Percentiles rank a stretch among this genome's conserved stretches.
phyloP scores from a whole-genome alignment of 2,329 filamentous ascomycete genomes.

The Alternaria atra region DNA sequence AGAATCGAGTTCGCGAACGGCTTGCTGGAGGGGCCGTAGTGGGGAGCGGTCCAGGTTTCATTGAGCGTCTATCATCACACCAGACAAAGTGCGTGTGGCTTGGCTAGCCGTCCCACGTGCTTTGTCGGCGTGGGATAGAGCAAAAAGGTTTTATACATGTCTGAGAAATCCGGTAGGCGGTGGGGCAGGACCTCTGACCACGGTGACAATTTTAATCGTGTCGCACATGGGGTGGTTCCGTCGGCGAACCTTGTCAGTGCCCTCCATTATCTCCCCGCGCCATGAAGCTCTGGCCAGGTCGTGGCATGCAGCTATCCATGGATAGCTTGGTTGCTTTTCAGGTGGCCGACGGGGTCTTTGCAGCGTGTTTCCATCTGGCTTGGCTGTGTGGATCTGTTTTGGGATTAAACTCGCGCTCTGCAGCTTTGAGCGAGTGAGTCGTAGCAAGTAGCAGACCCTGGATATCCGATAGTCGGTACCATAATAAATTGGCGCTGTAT shows the following conservation, averaged over 20 bases:
- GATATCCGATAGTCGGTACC: slow-evolving; percentile 35
- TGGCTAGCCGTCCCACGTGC: slow-evolving; percentile 22
- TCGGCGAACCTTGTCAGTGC: slow-evolving; percentile 18
- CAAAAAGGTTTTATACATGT: slow-evolving; percentile 29
- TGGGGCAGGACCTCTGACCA: slow-evolving; percentile 19
- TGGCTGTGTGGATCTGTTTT: slow-evolving; percentile 36
- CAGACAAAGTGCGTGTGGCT: slow-evolving; percentile 13
- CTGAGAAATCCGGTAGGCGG: slow-evolving; percentile 20
- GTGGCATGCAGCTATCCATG: slow-evolving; percentile 23
- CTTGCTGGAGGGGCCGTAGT: slow-evolving; percentile 2
- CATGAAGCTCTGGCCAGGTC: slow-evolving; percentile 38
- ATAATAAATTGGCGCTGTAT: slow-evolving; percentile 30
- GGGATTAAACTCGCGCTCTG: slow-evolving; percentile 33
- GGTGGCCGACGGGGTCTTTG: slow-evolving; percentile 27
- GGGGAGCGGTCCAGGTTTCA: slow-evolving; percentile 10
- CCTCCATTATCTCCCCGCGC: slow-evolving; percentile 26
- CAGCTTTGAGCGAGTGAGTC: slow-evolving; percentile 23
- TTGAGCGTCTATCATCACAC: slow-evolving; percentile 1
- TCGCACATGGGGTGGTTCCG: slow-evolving; percentile 21
- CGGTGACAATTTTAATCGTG: slow-evolving; percentile 28
- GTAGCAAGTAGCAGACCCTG: slow-evolving; percentile 12
- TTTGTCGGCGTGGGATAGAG: slow-evolving; percentile 35
- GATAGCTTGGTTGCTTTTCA: slow-evolving; percentile 38
- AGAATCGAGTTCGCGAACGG: slow-evolving; percentile 29
- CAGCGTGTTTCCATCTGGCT: slow-evolving; percentile 32